Conservation (phyloP, 202 grass and related monocot species). For the Dendrocalamus latiflorus region DNA sequence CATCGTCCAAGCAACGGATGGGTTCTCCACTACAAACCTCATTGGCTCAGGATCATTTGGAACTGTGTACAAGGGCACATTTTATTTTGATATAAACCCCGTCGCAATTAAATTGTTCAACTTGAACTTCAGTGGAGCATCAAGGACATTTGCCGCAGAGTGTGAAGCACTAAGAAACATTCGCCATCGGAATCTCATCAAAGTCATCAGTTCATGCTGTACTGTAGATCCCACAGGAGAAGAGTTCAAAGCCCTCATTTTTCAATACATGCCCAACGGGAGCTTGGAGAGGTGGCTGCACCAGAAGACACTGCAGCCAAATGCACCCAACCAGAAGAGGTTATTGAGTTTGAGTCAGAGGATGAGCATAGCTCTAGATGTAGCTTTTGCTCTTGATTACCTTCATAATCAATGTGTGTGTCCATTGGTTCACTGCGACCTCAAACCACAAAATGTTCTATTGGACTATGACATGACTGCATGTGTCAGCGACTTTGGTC, state of each 20-base stretch:
- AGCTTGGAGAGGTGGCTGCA: slow-evolving; percentile 26
- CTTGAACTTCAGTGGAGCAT: slow-evolving; percentile 9
- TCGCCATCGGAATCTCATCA: slow-evolving; percentile 43
- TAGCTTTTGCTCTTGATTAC: slow-evolving; percentile 41
- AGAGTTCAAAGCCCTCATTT: slow-evolving; percentile 44
- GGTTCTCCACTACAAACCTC: too few species aligned
- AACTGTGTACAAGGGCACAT: slow-evolving; percentile 34
- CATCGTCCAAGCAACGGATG: too few species aligned
- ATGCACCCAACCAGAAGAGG: background rate
- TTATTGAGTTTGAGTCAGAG: slow-evolving; percentile 11
- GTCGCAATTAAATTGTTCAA: slow-evolving; percentile 47
- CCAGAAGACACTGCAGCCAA: background rate
- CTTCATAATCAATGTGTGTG: slow-evolving; percentile 30
- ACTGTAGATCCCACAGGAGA: slow-evolving; percentile 13
- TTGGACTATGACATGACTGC: slow-evolving; percentile 32
- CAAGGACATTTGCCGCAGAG: slow-evolving; percentile 19
- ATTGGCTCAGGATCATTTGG: slow-evolving; percentile 37
- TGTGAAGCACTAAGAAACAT: slow-evolving; percentile 21
- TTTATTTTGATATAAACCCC: background rate
- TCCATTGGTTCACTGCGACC: too few species aligned
- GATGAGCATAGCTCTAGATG: slow-evolving; percentile 40
- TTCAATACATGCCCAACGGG: slow-evolving; percentile 28
- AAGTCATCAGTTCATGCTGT: slow-evolving; percentile 37
- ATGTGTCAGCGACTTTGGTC: slow-evolving; percentile 39
- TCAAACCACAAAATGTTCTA: slow-evolving; percentile 16